phyloP scores from a whole-genome alignment of 495 filamentous ascomycete genomes.

The Xylaria acuta region DNA sequence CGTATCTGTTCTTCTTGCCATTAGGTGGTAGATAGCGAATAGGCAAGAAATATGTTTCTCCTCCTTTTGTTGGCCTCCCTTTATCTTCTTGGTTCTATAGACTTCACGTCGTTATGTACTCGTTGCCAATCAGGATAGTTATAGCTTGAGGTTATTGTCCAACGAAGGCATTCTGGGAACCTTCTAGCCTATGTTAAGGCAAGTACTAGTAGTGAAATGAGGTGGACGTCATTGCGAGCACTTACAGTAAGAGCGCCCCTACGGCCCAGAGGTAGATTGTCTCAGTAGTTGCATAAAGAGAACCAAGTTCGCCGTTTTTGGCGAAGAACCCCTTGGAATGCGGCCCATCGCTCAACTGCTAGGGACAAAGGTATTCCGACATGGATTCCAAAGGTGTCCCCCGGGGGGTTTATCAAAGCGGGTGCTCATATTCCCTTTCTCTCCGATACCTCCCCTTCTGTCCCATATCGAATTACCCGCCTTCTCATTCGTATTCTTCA shows the following conservation, averaged over 20 bases:
- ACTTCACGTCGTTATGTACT: background rate
- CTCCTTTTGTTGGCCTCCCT: background rate
- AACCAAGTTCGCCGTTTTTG: conserved; percentile 21
- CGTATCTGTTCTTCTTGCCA: background rate
- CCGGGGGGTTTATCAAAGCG: conserved; percentile 5
- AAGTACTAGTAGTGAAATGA: background rate
- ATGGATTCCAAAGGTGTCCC: conserved; percentile 4
- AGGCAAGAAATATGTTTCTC: background rate
- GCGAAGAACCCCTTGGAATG: conserved; percentile 36
- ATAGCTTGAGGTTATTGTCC: background rate
- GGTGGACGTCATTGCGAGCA: background rate
- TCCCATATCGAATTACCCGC: background rate
- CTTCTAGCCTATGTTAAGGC: background rate
- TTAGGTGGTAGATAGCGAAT: background rate
- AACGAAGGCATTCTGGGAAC: background rate
- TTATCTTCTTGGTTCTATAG: background rate
- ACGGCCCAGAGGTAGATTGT: conserved; percentile 1
- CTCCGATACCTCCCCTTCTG: background rate
- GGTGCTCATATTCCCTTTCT: background rate
- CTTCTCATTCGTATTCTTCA: background rate
- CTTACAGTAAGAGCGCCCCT: background rate
- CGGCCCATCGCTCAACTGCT: conserved; percentile 17
- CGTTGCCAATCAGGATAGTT: background rate
- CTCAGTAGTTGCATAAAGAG: conserved; percentile 15
- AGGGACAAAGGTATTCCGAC: conserved; percentile 38